Evolutionary conservation across 2,329 filamentous ascomycete species (phyloP), one percentile per base, ranked within the genome.

Genomic region (Botrytis tulipae): DNA sequence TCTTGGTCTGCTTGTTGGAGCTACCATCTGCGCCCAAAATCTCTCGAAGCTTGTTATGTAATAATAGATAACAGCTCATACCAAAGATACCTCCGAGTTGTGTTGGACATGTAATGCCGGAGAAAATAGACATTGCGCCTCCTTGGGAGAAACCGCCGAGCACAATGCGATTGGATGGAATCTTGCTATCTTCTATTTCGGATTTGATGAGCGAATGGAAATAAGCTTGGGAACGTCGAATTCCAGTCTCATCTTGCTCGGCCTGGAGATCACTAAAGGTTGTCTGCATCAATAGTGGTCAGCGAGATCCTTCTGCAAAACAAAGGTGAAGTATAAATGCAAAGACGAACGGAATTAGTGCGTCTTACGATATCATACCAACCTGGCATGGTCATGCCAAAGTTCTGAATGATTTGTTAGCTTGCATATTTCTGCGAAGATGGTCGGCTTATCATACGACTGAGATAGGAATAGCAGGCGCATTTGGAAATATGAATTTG

Each of bases 401-500:
- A 86, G 81, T 94, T 94, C 91, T 93, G 77, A 35, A 40, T 29
- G 22, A 57, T 18, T 10, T 32, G 29, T 80, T 72, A 76, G 72
- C 14, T 60, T n/a, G 25, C 35, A 44, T 6, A 4, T 16, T 42
- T 18, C 22, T 20, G 10, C 32, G 18, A 42, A 42, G n/a, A 69
- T 42, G 54, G 46, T 54, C 25, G 18, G 70, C 32, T 60, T 35
- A 37, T 73, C 74, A 51, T 76, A 94, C 92, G 79, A 91, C 86
- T n/a, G 94, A 95, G 81, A 98, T 93, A 46, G 94, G 94, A 71
- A 97, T 96, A 54, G 83, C 84, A 8, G 95, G 94, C 42, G 96
- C 96, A 84, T 97, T 93, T 25, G 96, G 96, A 82, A 99, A 91
- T 80, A 99, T 89, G 83, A 98, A 98, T 81, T 95, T 92, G 82